Evolutionary conservation across 2,329 filamentous ascomycete genomes (phyloP).

Genomic region (Neonectria coccinea): DNA sequence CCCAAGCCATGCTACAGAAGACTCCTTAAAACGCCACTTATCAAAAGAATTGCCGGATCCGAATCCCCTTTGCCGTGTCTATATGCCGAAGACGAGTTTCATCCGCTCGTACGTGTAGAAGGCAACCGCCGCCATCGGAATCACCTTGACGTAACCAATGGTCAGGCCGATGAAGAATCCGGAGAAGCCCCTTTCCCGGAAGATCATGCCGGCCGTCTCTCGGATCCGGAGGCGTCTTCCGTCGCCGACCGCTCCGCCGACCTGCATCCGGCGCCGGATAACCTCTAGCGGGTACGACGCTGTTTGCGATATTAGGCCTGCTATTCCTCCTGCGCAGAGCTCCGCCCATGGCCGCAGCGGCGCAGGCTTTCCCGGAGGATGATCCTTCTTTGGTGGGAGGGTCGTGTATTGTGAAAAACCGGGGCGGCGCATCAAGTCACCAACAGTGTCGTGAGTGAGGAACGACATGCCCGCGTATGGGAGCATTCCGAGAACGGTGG

Average conservation of each 20-base stretch:
- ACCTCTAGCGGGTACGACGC: conserved; percentile 95
- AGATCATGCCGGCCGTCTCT: conserved; percentile 83
- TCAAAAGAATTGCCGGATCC: conserved; percentile 8
- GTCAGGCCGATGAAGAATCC: conserved; percentile 95
- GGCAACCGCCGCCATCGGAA: conserved; percentile 84
- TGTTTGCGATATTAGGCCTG: conserved; percentile 91
- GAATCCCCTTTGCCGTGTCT: conserved; percentile 30
- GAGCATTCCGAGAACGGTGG: conserved; percentile 93
- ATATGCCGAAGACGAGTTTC: conserved; percentile 75
- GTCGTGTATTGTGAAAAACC: conserved; percentile 79
- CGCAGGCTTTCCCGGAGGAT: conserved; percentile 70
- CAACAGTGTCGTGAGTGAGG: conserved; percentile 90
- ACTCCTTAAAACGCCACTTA: conserved; percentile 45
- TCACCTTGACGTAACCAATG: conserved; percentile 94
- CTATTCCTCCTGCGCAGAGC: conserved; percentile 83
- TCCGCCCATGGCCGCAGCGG: conserved; percentile 89
- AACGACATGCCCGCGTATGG: conserved; percentile 97
- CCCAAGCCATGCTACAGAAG: conserved; percentile 31
- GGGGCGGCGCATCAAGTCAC: conserved; percentile 82
- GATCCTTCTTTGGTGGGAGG: conserved; percentile 69
- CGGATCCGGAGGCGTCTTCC: conserved; percentile 80
- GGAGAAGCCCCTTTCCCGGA: conserved; percentile 77
- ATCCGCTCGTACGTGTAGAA: conserved; percentile 75
- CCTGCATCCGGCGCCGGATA: conserved; percentile 93
- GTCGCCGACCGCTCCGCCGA: conserved; percentile 93